Conservation (phyloP, 2,329 filamentous ascomycete species). For the Cercospora zeae-maydis region DNA sequence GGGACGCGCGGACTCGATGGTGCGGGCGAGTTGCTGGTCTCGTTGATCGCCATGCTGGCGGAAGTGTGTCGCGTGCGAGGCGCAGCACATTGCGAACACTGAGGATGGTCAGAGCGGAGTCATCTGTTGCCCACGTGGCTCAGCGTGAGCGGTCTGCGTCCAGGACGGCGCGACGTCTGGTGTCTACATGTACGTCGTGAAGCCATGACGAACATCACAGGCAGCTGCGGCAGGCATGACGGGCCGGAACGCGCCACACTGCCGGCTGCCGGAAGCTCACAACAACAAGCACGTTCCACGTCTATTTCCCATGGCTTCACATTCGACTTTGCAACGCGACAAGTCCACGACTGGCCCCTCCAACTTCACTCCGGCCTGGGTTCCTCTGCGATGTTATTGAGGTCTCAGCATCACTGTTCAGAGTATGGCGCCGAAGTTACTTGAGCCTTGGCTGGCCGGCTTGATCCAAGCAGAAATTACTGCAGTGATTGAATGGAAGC, state of each 20-base stretch:
- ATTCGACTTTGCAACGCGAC: neutral
- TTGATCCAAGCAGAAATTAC: slow-evolving; percentile 29
- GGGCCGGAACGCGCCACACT: neutral
- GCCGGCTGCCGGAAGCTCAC: neutral
- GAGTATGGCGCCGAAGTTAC: slow-evolving; percentile 23
- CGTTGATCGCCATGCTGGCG: slow-evolving; percentile 29
- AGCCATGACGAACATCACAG: neutral
- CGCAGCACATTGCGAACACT: neutral
- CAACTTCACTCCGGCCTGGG: neutral
- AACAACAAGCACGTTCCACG: neutral
- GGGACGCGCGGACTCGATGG: slow-evolving; percentile 30
- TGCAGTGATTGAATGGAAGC: slow-evolving; percentile 30
- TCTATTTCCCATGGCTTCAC: neutral
- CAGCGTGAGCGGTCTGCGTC: neutral
- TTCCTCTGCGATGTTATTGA: slow-evolving; percentile 8
- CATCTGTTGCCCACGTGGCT: neutral
- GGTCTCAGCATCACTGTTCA: neutral
- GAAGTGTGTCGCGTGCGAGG: neutral
- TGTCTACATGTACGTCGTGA: neutral
- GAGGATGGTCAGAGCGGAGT: neutral
- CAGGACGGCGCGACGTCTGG: neutral
- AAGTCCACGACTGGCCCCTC: neutral
- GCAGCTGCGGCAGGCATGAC: slow-evolving; percentile 4
- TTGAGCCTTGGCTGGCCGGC: slow-evolving; percentile 31
- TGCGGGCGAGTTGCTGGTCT: slow-evolving; percentile 26